These are phyloP conservation scores for Pachyrhizus erosus DNA, from an alignment of 306 rosid genomes.

Conservation along the genomic window DNA sequence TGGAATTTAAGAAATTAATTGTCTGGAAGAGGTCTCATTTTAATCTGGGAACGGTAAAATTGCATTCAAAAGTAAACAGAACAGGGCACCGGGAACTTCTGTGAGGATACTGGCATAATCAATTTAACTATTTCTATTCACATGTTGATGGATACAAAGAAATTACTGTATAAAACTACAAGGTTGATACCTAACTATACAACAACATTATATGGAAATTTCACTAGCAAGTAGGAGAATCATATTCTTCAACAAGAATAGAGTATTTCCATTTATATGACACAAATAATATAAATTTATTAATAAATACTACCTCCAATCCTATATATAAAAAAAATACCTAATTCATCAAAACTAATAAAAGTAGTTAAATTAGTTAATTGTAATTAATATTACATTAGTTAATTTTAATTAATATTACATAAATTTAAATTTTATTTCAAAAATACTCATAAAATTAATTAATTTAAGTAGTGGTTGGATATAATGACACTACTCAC, in stretches of 20 bases:
- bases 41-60: not conserved
- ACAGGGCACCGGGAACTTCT: not conserved
- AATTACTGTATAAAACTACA: not conserved
- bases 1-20: not conserved
- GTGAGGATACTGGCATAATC: not conserved
- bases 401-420: no score
- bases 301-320: no score
- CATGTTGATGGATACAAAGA: not conserved
- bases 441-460: no score
- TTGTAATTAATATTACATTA: no score
- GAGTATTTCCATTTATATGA: not conserved
- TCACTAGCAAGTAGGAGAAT: not conserved
- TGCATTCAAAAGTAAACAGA: not conserved
- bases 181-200: not conserved
- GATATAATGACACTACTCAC: no score
- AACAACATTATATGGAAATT: not conserved
- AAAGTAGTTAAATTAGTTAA: no score
- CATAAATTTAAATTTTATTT: no score
- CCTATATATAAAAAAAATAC: no score
- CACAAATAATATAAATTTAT: not conserved
- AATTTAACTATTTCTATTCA: not conserved
- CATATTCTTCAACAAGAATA: not conserved
- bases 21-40: conserved; percentile 12
- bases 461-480: no score
- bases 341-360: no score